Conservation (phyloP, 345 rosid genomes). For the Rubroshorea leprosula region DNA sequence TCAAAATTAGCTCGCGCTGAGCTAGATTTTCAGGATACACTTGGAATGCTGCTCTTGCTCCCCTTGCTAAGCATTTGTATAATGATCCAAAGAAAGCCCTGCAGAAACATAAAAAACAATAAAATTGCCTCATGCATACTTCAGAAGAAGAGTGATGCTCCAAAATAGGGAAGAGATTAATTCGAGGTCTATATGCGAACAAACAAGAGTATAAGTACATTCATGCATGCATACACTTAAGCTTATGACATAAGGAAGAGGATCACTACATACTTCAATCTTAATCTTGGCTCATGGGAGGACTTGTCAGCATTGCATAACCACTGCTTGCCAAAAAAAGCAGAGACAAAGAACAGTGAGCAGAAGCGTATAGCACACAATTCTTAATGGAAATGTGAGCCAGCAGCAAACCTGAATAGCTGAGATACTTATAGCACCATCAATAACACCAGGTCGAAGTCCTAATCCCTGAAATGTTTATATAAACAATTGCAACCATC, state of each 20-base stretch:
- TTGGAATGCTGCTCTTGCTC: conserved; percentile 91
- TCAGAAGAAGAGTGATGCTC: not conserved
- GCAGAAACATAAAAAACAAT: not conserved
- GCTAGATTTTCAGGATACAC: conserved; percentile 79
- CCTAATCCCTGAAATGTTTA: conserved; percentile 65
- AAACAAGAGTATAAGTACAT: not conserved
- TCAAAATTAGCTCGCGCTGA: conserved; percentile 78
- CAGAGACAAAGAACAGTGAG: not conserved
- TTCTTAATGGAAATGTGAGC: not conserved
- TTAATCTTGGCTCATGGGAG: conserved; percentile 77
- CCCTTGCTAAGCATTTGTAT: conserved; percentile 75
- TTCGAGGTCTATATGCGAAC: too few species aligned
- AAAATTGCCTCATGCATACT: not conserved
- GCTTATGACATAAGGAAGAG: not conserved
- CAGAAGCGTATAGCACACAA: not conserved
- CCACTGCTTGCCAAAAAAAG: conserved; percentile 50
- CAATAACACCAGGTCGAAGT: conserved; percentile 75
- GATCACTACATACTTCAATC: conserved; percentile 63
- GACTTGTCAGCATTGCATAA: conserved; percentile 97
- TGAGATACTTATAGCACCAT: conserved; percentile 94
- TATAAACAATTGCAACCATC: too few species aligned
- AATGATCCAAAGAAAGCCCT: conserved; percentile 92
- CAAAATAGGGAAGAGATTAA: not conserved
- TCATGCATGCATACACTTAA: not conserved
- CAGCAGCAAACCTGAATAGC: conserved; percentile 68